Evolutionary conservation across 768 basidiomycete genomes (phyloP).

Genomic region (Boletus sensibilis): DNA sequence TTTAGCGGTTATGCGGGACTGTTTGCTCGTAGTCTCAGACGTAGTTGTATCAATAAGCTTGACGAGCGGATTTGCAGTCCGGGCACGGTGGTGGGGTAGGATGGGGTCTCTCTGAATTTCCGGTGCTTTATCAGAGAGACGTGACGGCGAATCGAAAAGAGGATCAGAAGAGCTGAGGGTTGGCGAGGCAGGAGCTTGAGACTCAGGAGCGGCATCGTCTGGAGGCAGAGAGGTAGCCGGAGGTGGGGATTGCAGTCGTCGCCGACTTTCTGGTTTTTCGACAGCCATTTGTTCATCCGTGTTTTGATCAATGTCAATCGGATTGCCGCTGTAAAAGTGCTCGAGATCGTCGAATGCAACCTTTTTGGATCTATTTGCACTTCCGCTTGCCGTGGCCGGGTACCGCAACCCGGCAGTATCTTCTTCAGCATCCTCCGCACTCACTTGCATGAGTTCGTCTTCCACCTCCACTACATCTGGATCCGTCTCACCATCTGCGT

Average conservation of each 20-base stretch:
- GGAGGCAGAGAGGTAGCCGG: background rate
- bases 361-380: background rate
- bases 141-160: constrained; percentile 31
- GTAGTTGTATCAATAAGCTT: constrained; percentile 45
- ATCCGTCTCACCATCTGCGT: constrained; percentile 34
- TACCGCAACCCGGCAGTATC: constrained; percentile 2
- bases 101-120: constrained; percentile 5
- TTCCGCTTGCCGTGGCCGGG: constrained; percentile 1
- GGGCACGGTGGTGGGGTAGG: constrained; percentile 43
- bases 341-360: constrained; percentile 31
- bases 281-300: constrained; percentile 12
- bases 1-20: constrained; percentile 50
- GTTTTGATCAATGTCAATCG: constrained; percentile 33
- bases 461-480: constrained; percentile 40
- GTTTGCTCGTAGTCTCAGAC: constrained; percentile 24
- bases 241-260: constrained; percentile 1
- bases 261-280: constrained; percentile 2
- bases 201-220: background rate
- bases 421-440: constrained; percentile 22
- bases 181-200: constrained; percentile 13
- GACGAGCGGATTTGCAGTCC: constrained; percentile 53
- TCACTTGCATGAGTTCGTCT: constrained; percentile 30
- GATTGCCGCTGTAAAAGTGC: constrained; percentile 29
- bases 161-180: constrained; percentile 18
- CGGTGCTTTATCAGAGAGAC: constrained; percentile 1